phyloP scores from a whole-genome alignment of 352 stramenopile species.

The Pythium pectinolyticum region DNA sequence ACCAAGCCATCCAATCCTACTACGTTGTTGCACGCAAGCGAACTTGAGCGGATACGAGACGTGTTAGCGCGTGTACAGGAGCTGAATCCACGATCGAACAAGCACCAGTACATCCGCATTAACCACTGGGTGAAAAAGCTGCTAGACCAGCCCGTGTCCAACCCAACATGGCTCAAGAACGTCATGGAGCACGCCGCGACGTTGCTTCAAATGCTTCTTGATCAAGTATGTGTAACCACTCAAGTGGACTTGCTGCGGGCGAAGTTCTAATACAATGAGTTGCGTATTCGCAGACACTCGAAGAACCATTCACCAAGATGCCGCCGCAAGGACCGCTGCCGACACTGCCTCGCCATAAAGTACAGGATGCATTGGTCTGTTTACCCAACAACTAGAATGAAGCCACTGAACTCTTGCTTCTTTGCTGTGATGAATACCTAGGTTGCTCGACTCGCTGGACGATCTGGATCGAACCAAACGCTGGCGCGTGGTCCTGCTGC shows the following conservation, averaged over 20 bases:
- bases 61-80: constrained; percentile 44
- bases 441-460: constrained; percentile 25
- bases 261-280: not conserved
- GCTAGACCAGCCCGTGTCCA: constrained; percentile 50
- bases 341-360: constrained; percentile 47
- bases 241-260: not conserved
- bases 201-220: constrained; percentile 53
- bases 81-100: constrained; percentile 33
- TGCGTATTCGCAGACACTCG: constrained; percentile 32
- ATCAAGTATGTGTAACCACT: constrained; percentile 37
- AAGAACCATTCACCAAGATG: constrained; percentile 64
- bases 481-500: too few species aligned
- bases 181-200: constrained; percentile 45
- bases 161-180: constrained; percentile 58
- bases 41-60: constrained; percentile 33
- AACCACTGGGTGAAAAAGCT: constrained; percentile 61
- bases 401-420: not conserved
- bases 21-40: constrained; percentile 17
- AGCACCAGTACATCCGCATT: constrained; percentile 67
- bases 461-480: too few species aligned
- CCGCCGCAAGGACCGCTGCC: constrained; percentile 57
- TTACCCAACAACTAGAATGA: too few species aligned
- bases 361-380: too few species aligned
- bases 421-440: constrained; percentile 4
- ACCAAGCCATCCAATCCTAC: not conserved